phyloP scores from a whole-genome alignment of 768 basidiomycete species.

The Suillus ampliporus region DNA sequence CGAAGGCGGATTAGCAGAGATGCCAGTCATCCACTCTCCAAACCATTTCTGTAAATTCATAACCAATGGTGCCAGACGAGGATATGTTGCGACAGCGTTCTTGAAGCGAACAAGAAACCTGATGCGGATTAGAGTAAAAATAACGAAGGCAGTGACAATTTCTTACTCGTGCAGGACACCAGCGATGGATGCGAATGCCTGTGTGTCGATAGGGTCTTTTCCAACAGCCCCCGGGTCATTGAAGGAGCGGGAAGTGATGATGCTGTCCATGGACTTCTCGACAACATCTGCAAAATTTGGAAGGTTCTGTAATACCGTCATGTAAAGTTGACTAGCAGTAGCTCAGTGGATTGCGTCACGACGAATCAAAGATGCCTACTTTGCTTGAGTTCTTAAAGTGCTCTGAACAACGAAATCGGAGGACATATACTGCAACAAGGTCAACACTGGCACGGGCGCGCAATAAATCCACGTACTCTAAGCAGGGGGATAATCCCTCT shows the following conservation, averaged over 20 bases:
- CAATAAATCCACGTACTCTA: constrained; percentile 40
- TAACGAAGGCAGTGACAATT: neutral
- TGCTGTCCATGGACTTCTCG: constrained; percentile 43
- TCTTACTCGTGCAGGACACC: constrained; percentile 58
- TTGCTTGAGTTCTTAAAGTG: constrained; percentile 53
- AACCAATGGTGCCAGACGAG: constrained; percentile 48
- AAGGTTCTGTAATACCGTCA: constrained; percentile 51
- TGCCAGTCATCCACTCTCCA: constrained; percentile 50
- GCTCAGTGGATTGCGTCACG: constrained; percentile 7
- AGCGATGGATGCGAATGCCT: constrained; percentile 52
- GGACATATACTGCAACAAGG: constrained; percentile 53
- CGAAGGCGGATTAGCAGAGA: constrained; percentile 41
- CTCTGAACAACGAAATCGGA: constrained; percentile 65
- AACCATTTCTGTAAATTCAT: constrained; percentile 51
- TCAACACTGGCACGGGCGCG: neutral
- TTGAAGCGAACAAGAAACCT: constrained; percentile 67
- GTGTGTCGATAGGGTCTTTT: constrained; percentile 40
- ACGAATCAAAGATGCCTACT: constrained; percentile 41
- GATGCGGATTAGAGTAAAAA: constrained; percentile 3
- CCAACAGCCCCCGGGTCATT: constrained; percentile 28
- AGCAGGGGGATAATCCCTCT: constrained; percentile 58
- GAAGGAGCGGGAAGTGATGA: constrained; percentile 40
- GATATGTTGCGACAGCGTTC: constrained; percentile 53
- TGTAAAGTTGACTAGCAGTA: constrained; percentile 48
- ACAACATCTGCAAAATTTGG: constrained; percentile 47